Evolutionary conservation across 805 yeast genomes (phyloP), one percentile per base, ranked within the genome.

Genomic region (Candida pseudoglaebosa): DNA sequence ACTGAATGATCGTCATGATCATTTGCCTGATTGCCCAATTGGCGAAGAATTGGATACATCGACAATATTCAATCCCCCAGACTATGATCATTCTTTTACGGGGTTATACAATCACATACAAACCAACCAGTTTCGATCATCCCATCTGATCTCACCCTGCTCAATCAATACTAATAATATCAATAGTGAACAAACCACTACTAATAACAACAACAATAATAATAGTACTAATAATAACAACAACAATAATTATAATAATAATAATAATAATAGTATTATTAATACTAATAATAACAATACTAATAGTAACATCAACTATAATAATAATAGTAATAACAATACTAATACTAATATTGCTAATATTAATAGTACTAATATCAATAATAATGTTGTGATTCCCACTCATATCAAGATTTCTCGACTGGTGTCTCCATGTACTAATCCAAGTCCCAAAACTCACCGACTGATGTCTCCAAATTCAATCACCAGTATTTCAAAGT

Each of bases 71-170:
- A 26, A 26, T 10, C 29, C 9, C 5, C 29, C 12, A 5, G 13
- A 26, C 13, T 26, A 6, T 26, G 29, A 26, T 26, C 29, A 26
- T 26, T 26, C 29, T 10, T 26, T 26, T 13, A 26, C 9, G 6
- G 15, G 9, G 29, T 26, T 26, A 15, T 26, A 10, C 29, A 26
- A 26, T 26, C 5, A 15, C 9, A 13, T 15, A 5, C 29, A 9
- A 26, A 13, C 29, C 6, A 5, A n/a, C 12, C 29, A n/a, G 6
- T 26, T 26, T 15, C 5, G 15, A 6, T 26, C 29, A 26, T 10
- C 9, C 29, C 29, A 10, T 13, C 29, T 26, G 29, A 26, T 26
- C 29, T 26, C 29, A 13, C 29, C 29, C 5, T 26, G 29, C 29
- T 26, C 29, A 26, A 26, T 15, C 29, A 26, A 26, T 13, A n/a